These are phyloP conservation scores for Amanita jacksonii DNA, from an alignment of 768 basidiomycete species.

Conservation along the genomic window DNA sequence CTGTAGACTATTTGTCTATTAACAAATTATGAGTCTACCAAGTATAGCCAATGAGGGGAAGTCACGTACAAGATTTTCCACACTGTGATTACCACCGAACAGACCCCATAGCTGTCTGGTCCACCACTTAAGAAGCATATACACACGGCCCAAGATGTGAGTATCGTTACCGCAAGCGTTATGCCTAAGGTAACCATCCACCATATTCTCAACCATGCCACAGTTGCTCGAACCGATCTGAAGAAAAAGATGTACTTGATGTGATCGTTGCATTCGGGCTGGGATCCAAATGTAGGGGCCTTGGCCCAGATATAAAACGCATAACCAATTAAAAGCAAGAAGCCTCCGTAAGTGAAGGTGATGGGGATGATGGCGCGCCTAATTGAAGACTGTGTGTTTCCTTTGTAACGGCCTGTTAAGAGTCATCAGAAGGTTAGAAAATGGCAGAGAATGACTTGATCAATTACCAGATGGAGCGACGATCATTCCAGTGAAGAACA, in stretches of 20 bases:
- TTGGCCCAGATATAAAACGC: constrained; percentile 12
- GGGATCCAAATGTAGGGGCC: constrained; percentile 9
- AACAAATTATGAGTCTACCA: not conserved
- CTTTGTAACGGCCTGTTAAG: not conserved
- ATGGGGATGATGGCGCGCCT: constrained; percentile 4
- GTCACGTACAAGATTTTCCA: not conserved
- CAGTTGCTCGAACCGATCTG: constrained; percentile 10
- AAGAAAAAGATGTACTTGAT: constrained; percentile 13
- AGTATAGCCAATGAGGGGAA: too few relatives aligned
- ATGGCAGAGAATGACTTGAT: not conserved
- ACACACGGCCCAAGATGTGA: not conserved
- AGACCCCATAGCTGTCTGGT: not conserved
- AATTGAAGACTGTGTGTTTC: not conserved
- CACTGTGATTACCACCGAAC: not conserved
- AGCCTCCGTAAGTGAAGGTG: constrained; percentile 7
- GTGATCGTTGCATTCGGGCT: constrained; percentile 4
- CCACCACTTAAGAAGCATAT: not conserved
- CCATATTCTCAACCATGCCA: constrained; percentile 9
- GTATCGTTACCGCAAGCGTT: not conserved
- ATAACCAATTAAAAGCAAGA: constrained; percentile 10
- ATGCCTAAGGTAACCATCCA: constrained; percentile 10
- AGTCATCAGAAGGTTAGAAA: not conserved
- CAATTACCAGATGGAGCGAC: constrained; percentile 9
- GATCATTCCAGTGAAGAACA: constrained; percentile 11
- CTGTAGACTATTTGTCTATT: constrained; percentile 9